Percentiles rank a stretch among this genome's conserved stretches.
Conservation (phyloP, 140 eudicot genomes). For the Bidens hawaiensis region DNA sequence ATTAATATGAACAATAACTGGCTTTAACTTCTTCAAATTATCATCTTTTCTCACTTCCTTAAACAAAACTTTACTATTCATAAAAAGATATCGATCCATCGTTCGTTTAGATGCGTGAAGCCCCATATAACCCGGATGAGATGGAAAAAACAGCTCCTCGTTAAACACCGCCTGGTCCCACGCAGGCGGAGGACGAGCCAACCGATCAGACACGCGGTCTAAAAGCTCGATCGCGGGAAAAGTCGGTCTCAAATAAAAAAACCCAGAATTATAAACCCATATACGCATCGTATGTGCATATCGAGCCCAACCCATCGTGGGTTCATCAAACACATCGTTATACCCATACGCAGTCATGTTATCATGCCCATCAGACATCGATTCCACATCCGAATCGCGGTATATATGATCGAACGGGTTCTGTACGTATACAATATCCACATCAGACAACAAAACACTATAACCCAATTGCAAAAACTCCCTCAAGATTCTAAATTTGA, state of each 20-base stretch:
- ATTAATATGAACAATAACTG: constrained; percentile 85
- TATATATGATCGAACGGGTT: constrained; percentile 75
- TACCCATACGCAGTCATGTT: constrained; percentile 82
- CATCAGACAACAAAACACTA: constrained; percentile 79
- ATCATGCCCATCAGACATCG: constrained; percentile 85
- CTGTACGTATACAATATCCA: constrained; percentile 67
- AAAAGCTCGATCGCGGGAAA: constrained; percentile 75
- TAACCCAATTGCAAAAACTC: constrained; percentile 88
- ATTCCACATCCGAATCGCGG: constrained; percentile 84
- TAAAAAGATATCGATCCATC: constrained; percentile 70
- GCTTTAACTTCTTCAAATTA: constrained; percentile 61
- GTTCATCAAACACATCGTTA: constrained; percentile 78
- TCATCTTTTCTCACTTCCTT: constrained; percentile 73
- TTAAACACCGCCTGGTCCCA: constrained; percentile 95
- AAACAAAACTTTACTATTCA: constrained; percentile 85
- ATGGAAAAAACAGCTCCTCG: constrained; percentile 75
- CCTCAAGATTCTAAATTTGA: constrained; percentile 77
- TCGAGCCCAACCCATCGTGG: constrained; percentile 91
- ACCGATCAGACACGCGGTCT: constrained; percentile 77
- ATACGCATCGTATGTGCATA: constrained; percentile 84
- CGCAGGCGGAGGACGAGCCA: constrained; percentile 40
- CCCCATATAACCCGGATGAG: constrained; percentile 86
- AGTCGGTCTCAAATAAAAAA: constrained; percentile 84
- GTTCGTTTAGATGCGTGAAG: constrained; percentile 84
- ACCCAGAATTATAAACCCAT: constrained; percentile 92